Conservation (phyloP, 176 grass and related monocot species). For the Puccinellia tenuiflora region DNA sequence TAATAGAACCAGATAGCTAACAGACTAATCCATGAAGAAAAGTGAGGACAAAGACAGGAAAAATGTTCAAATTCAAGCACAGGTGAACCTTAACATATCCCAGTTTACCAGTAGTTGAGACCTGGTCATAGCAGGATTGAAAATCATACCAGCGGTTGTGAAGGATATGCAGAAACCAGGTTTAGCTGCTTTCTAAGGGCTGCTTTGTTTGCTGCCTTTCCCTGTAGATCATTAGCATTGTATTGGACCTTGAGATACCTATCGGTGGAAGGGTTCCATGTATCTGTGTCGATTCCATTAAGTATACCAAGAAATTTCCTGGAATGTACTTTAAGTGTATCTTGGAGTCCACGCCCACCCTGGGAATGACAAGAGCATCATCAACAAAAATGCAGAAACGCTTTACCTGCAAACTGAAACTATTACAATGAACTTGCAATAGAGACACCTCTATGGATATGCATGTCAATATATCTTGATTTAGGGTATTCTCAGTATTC, state of each 20-base stretch:
- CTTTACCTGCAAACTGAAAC: background rate
- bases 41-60: background rate
- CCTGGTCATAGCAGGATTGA: background rate
- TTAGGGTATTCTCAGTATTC: constrained; percentile 15
- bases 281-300: constrained; percentile 92
- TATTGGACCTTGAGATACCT: constrained; percentile 66
- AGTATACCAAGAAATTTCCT: constrained; percentile 96
- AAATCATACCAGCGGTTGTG: constrained; percentile 67
- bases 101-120: background rate
- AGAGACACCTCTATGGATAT: background rate
- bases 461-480: constrained; percentile 17
- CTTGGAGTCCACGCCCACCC: constrained; percentile 85
- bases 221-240: constrained; percentile 64
- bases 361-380: constrained; percentile 27
- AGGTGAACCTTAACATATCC: background rate
- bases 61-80: constrained; percentile 24
- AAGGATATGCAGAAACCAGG: constrained; percentile 50
- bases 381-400: constrained; percentile 20
- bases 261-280: constrained; percentile 89
- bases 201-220: constrained; percentile 74
- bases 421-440: background rate
- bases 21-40: background rate
- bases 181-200: constrained; percentile 63
- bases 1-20: background rate
- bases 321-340: constrained; percentile 71